These are phyloP conservation scores for Salvia splendens DNA, from an alignment of 257 asterid species.

Conservation along the genomic window DNA sequence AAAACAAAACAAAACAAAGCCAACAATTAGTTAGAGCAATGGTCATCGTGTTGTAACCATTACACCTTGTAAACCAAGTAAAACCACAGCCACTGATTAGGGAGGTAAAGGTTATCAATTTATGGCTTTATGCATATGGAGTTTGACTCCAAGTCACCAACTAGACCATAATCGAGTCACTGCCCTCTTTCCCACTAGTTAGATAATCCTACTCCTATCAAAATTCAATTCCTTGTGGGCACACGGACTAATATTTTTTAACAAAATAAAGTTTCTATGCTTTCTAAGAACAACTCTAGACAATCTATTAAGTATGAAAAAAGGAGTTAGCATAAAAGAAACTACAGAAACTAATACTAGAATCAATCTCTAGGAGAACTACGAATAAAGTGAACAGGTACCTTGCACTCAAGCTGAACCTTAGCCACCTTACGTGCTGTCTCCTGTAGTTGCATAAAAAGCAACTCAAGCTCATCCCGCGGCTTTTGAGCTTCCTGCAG, in stretches of 20 bases:
- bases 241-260: neutral
- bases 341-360: constrained; percentile 13
- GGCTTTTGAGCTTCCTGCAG: constrained; percentile 91
- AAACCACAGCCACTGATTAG: neutral
- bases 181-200: neutral
- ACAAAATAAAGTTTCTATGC: neutral
- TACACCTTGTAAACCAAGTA: neutral
- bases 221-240: neutral
- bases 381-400: constrained; percentile 32
- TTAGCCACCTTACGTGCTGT: constrained; percentile 89
- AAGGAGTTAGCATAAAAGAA: neutral
- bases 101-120: neutral
- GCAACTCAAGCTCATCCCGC: constrained; percentile 79
- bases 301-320: neutral
- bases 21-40: neutral
- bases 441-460: constrained; percentile 77
- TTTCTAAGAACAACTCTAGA: neutral
- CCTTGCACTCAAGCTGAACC: constrained; percentile 99
- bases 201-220: constrained; percentile 4
- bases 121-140: too few relatives aligned
- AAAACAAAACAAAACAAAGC: neutral
- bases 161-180: neutral
- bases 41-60: neutral
- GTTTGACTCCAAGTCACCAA: too few relatives aligned
- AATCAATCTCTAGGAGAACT: constrained; percentile 11